Conservation (phyloP, 192 early-diverging fungal genomes). For the Globomyces pollinis-pini region DNA sequence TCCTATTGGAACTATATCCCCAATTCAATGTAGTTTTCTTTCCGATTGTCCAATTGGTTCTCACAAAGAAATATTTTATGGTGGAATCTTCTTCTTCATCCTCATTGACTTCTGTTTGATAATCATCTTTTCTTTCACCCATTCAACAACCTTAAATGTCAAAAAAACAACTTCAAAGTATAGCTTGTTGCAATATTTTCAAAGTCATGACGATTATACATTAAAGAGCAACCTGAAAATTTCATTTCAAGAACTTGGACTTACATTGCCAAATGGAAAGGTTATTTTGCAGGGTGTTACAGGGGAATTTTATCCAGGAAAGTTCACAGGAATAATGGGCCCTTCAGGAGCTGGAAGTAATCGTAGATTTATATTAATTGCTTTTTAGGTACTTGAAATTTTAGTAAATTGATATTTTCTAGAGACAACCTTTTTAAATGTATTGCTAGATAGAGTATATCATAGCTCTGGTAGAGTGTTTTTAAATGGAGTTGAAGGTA, state of each 20-base stretch:
- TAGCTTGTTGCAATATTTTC: background rate
- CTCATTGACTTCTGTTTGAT: constrained; percentile 22
- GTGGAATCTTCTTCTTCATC: constrained; percentile 13
- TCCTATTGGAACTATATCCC: constrained; percentile 20
- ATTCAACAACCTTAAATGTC: background rate
- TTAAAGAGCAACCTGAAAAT: constrained; percentile 29
- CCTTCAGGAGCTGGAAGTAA: constrained; percentile 79
- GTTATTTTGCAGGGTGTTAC: constrained; percentile 59
- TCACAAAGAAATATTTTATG: constrained; percentile 9
- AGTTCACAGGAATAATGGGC: constrained; percentile 84
- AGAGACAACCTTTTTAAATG: constrained; percentile 15
- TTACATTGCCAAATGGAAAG: constrained; percentile 39
- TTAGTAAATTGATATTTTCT: background rate
- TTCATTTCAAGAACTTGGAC: constrained; percentile 26
- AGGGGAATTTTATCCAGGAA: constrained; percentile 65
- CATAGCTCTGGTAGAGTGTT: background rate
- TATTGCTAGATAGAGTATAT: background rate
- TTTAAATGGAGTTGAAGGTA: background rate
- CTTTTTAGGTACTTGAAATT: no score
- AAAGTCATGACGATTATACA: background rate
- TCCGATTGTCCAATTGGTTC: constrained; percentile 10
- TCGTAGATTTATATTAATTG: constrained; percentile 8
- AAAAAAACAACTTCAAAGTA: background rate
- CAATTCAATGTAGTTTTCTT: constrained; percentile 21
- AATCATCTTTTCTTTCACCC: constrained; percentile 19